Conservation (phyloP, 306 rosid species). For the Oemleria cerasiformis region DNA sequence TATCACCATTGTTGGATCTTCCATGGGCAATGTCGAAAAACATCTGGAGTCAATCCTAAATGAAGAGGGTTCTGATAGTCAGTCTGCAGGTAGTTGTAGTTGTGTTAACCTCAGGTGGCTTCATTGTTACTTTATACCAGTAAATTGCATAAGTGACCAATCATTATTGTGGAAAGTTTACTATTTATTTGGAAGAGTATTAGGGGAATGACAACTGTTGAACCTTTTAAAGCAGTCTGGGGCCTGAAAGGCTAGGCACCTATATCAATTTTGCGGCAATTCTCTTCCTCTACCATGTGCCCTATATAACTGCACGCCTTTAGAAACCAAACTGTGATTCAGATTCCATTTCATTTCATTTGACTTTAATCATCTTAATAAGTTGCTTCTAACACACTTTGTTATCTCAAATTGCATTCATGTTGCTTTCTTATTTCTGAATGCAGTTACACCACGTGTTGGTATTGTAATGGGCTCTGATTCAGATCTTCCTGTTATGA, state of each 20-base stretch:
- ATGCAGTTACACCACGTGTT: conserved; percentile 60
- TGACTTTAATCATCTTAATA: neutral
- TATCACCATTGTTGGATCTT: conserved; percentile 76
- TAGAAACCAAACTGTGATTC: conserved; percentile 8
- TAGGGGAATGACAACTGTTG: neutral
- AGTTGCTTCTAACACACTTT: neutral
- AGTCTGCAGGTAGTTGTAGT: conserved; percentile 36
- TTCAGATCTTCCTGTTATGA: conserved; percentile 95
- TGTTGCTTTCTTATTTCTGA: conserved; percentile 19
- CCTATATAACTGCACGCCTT: neutral
- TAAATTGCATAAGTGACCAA: neutral
- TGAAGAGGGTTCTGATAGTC: conserved; percentile 39
- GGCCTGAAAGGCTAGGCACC: neutral
- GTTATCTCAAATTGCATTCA: conserved; percentile 8
- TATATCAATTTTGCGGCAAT: neutral
- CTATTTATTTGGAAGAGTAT: neutral
- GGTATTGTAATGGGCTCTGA: conserved; percentile 96
- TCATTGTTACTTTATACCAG: neutral
- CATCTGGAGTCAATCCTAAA: conserved; percentile 41
- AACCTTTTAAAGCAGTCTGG: neutral
- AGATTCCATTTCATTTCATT: conserved; percentile 5
- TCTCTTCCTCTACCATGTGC: neutral
- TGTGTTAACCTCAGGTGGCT: neutral
- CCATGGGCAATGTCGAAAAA: conserved; percentile 51
- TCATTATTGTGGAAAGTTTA: neutral